Conservation (phyloP, 257 asterid species). For the Datura wrightii region DNA sequence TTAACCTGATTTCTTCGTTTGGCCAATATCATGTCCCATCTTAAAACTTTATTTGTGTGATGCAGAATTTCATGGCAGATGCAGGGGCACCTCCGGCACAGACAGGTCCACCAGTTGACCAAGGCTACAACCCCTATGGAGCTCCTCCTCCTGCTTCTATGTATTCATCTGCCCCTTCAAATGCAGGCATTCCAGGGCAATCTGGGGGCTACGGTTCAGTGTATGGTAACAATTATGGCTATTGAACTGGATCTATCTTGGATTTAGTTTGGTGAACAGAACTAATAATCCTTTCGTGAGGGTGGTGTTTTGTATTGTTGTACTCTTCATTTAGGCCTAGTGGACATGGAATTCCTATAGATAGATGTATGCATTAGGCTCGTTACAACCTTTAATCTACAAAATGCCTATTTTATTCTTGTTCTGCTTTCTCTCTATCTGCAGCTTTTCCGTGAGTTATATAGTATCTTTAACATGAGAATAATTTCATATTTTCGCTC, state of each 20-base stretch:
- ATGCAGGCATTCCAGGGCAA: slow-evolving; percentile 60
- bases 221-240: slow-evolving; percentile 78
- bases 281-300: slow-evolving; percentile 24
- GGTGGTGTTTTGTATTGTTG: slow-evolving; percentile 30
- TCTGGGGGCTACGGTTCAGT: slow-evolving; percentile 75
- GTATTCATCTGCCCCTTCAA: slow-evolving; percentile 66
- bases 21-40: no score
- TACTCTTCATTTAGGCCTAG: slow-evolving; percentile 32
- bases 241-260: slow-evolving; percentile 45
- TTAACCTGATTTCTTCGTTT: neutral
- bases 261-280: slow-evolving; percentile 20
- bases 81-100: slow-evolving; percentile 67
- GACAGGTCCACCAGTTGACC: slow-evolving; percentile 61
- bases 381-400: neutral
- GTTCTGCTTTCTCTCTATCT: neutral
- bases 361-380: slow-evolving; percentile 22
- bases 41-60: neutral
- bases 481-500: neutral
- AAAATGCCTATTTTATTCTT: neutral
- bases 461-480: neutral
- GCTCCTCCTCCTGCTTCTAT: slow-evolving; percentile 50
- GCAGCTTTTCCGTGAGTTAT: neutral
- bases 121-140: slow-evolving; percentile 62
- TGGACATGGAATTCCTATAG: slow-evolving; percentile 24
- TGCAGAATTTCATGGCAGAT: slow-evolving; percentile 88